These are phyloP conservation scores for Apophysomyces sp. DNA, from an alignment of 371 early-diverging fungal genomes.

Conservation along the genomic window DNA sequence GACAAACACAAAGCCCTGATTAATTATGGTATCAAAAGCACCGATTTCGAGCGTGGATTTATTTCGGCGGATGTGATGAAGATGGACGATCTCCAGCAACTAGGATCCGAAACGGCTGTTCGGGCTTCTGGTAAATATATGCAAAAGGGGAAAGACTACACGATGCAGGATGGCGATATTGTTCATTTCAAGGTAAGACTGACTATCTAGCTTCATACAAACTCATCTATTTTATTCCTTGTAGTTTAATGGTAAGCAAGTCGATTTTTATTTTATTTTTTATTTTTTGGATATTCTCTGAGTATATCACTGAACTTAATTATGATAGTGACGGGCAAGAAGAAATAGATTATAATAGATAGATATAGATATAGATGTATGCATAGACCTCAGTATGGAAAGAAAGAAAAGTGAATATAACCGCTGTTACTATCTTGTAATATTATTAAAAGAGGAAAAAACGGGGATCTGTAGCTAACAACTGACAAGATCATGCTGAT, in stretches of 20 bases:
- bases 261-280: too few species aligned
- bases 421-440: too few species aligned
- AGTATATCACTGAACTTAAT: too few species aligned
- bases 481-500: too few species aligned
- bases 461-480: too few species aligned
- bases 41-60: conserved; percentile 91
- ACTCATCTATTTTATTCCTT: background rate
- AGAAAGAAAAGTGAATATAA: too few species aligned
- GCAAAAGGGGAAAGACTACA: conserved; percentile 95
- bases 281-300: too few species aligned
- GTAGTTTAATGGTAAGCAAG: conserved; percentile 22
- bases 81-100: conserved; percentile 60
- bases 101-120: conserved; percentile 50
- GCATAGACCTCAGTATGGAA: too few species aligned
- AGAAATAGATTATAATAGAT: too few species aligned
- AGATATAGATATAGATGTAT: too few species aligned
- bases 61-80: conserved; percentile 92
- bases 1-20: background rate
- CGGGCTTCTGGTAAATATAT: conserved; percentile 59
- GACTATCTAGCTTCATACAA: background rate
- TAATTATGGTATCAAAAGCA: conserved; percentile 55
- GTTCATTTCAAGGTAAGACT: conserved; percentile 68
- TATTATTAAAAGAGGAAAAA: too few species aligned
- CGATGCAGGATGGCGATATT: conserved; percentile 95
- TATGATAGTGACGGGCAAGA: too few species aligned